phyloP scores from a whole-genome alignment of 768 basidiomycete species.

The Leucocoprinus birnbaumii region DNA sequence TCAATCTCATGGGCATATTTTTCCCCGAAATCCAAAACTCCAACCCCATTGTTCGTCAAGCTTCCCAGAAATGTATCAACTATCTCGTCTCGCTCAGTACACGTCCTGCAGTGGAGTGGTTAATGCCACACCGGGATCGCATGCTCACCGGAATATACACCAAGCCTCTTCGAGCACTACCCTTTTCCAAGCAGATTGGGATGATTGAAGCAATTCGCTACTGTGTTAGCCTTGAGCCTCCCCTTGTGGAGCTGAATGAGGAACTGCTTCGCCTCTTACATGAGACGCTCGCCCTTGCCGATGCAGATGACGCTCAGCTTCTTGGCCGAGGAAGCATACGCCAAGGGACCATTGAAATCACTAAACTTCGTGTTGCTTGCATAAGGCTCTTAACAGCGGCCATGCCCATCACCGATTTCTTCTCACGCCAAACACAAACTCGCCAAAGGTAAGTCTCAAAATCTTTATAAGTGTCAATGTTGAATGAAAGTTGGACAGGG shows the following conservation, averaged over 20 bases:
- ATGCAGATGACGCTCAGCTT: slow-evolving; percentile 88
- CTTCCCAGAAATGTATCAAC: slow-evolving; percentile 78
- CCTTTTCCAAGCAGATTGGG: slow-evolving; percentile 93
- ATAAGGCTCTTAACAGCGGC: slow-evolving; percentile 92
- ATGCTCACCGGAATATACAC: slow-evolving; percentile 89
- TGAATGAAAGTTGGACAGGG: slow-evolving; percentile 41
- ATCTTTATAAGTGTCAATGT: not conserved
- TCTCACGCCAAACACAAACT: slow-evolving; percentile 77
- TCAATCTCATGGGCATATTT: slow-evolving; percentile 77
- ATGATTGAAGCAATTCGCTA: slow-evolving; percentile 97
- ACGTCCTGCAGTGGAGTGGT: slow-evolving; percentile 71
- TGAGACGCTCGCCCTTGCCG: slow-evolving; percentile 92
- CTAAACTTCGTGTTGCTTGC: slow-evolving; percentile 89
- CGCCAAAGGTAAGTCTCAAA: slow-evolving; percentile 66
- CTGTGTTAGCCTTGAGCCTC: slow-evolving; percentile 85
- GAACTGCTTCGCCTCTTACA: slow-evolving; percentile 89
- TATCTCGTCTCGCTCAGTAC: slow-evolving; percentile 73
- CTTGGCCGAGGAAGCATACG: slow-evolving; percentile 72
- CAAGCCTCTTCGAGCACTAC: slow-evolving; percentile 94
- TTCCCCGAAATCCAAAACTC: slow-evolving; percentile 88
- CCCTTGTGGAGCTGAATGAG: slow-evolving; percentile 88
- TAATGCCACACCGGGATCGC: slow-evolving; percentile 82
- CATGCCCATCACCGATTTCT: slow-evolving; percentile 93
- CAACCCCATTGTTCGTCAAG: slow-evolving; percentile 80
- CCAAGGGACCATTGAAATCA: slow-evolving; percentile 77